Percentiles rank a stretch among this genome's conserved stretches.
phyloP scores from a whole-genome alignment of 306 rosid genomes.

The Quercus variabilis region DNA sequence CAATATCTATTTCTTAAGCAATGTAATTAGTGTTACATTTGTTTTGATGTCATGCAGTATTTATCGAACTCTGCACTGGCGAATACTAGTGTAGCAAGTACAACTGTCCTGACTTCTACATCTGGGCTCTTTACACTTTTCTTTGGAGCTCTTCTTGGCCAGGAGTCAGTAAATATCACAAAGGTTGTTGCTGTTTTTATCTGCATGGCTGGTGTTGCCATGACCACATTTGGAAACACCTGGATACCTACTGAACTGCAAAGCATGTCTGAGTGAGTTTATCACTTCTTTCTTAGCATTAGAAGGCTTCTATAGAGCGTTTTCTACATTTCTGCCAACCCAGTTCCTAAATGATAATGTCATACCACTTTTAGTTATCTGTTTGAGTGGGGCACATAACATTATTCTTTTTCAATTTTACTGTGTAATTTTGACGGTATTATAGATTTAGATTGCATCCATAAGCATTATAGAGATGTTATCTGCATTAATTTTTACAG shows the following conservation, averaged over 20 bases:
- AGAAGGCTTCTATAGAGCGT: background rate
- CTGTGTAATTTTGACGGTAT: no score
- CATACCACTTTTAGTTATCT: background rate
- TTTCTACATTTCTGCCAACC: background rate
- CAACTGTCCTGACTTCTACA: conserved; percentile 62
- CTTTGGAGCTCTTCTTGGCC: conserved; percentile 62
- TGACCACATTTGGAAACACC: conserved; percentile 66
- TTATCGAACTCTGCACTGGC: conserved; percentile 65
- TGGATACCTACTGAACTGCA: conserved; percentile 50
- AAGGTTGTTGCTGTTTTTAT: conserved; percentile 59
- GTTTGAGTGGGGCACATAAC: background rate
- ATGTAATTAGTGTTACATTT: background rate
- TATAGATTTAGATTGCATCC: no score
- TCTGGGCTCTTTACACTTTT: conserved; percentile 71
- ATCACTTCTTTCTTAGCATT: conserved; percentile 1
- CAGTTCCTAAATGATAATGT: background rate
- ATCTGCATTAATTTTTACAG: no score
- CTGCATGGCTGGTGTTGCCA: conserved; percentile 65
- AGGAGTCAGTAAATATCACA: conserved; percentile 50
- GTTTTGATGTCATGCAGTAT: conserved; percentile 45
- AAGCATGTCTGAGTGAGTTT: conserved; percentile 53
- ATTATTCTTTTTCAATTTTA: background rate
- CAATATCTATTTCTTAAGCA: background rate
- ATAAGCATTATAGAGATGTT: no score
- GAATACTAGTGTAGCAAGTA: conserved; percentile 68